These are phyloP conservation scores for Yamadazyma paraphyllophila DNA, from an alignment of 805 yeast genomes.

Conservation along the genomic window DNA sequence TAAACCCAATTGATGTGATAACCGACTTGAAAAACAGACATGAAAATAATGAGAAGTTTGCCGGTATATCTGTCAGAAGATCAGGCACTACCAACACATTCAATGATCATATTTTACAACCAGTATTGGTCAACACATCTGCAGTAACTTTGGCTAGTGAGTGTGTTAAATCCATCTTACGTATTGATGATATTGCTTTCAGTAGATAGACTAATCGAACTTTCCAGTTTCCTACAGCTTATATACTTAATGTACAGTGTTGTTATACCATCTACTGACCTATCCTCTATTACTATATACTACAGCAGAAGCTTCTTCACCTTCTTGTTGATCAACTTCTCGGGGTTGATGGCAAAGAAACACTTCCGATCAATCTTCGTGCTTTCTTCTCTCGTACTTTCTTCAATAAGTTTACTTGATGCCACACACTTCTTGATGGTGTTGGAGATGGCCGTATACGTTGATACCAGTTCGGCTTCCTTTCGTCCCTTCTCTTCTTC, in stretches of 20 bases:
- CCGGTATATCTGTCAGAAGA: conserved; percentile 95
- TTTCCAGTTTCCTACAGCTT: no score
- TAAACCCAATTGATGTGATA: conserved; percentile 86
- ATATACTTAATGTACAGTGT: no score
- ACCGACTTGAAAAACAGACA: conserved; percentile 91
- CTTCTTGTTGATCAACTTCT: conserved; percentile 46
- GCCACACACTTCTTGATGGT: conserved; percentile 50
- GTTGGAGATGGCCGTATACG: conserved; percentile 44
- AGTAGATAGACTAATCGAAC: conserved; percentile 38
- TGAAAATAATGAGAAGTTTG: conserved; percentile 83
- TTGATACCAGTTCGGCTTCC: conserved; percentile 5
- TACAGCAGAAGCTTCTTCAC: conserved; percentile 20
- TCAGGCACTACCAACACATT: conserved; percentile 89
- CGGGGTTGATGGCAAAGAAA: conserved; percentile 62
- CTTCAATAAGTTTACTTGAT: conserved; percentile 39
- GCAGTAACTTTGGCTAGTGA: conserved; percentile 95
- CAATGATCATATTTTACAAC: conserved; percentile 94
- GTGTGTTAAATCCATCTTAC: conserved; percentile 90
- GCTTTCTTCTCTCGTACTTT: conserved; percentile 60
- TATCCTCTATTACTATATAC: conserved; percentile 2
- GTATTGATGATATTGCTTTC: conserved; percentile 96
- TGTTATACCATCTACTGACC: neutral
- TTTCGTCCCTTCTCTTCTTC: conserved; percentile 17
- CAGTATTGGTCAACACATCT: conserved; percentile 90
- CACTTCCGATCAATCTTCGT: conserved; percentile 61